Evolutionary conservation across 345 rosid species (phyloP).

Genomic region (Moricandia moricandioides): DNA sequence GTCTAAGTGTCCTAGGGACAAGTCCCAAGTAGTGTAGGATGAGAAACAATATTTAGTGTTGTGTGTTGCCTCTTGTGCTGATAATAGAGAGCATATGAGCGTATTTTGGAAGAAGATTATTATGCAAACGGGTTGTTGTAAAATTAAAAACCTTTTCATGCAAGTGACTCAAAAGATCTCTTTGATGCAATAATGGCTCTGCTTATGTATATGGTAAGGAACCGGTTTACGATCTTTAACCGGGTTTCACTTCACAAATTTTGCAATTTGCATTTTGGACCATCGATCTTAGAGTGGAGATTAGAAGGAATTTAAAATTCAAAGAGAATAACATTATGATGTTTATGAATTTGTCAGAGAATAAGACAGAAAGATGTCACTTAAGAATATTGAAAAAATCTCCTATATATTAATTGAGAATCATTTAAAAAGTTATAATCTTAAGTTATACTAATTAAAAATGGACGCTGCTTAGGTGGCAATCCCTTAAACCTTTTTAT

Average conservation of each 20-base stretch:
- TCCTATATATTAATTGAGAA: too few relatives aligned
- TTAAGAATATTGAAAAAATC: not conserved
- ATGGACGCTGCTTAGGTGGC: too few relatives aligned
- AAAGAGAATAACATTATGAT: not conserved
- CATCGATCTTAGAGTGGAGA: not conserved
- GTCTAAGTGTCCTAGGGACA: not conserved
- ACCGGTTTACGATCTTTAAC: conserved; percentile 3
- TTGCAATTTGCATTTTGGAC: too few relatives aligned
- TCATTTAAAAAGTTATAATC: too few relatives aligned
- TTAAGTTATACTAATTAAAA: too few relatives aligned
- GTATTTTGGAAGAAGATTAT: not conserved
- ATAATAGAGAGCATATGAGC: not conserved
- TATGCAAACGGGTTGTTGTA: not conserved
- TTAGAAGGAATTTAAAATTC: not conserved
- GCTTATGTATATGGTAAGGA: not conserved
- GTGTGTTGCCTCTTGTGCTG: not conserved
- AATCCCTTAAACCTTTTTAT: too few relatives aligned
- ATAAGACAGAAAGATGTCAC: not conserved
- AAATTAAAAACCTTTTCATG: too few relatives aligned
- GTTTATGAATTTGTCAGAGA: not conserved
- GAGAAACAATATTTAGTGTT: too few relatives aligned
- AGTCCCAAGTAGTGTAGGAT: too few relatives aligned
- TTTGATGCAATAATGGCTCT: not conserved
- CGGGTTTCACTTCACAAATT: not conserved
- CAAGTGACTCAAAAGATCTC: not conserved